Base-by-base conservation (phyloP, 345 rosid species). In the Viola odorata region DNA sequence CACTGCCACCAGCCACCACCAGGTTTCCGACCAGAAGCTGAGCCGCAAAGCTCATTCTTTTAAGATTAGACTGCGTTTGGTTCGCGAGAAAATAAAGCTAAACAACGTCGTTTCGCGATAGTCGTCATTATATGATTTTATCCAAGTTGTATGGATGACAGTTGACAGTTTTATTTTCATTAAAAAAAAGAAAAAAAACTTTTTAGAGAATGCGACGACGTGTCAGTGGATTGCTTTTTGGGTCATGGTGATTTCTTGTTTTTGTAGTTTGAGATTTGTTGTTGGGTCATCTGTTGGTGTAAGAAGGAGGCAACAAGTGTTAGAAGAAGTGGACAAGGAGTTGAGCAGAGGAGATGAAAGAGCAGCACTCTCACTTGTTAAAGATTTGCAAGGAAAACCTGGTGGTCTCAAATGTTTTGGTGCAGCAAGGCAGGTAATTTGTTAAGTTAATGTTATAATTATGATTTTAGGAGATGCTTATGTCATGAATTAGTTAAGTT, bases 371-470 rank as follows among this genome's bases (percentile, higher is more conserved):
- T 69, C 84, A 50, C 78, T 89, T 45, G 76, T 92, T 54, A 87
- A 79, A 53, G 85, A 85, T 58, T 73, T 81, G 66, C 91, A 82
- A 64, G 98, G 94, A 6, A 87, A 84, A 61, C 81, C 94, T 3
- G 87, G 81, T 8, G 96, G 96, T 0, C 88, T 89, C 53, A 71
- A 82, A 38, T 85, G 95, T 62, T 92, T 89, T 49, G 96, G 91
- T 1, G 80, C 89, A 5, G 91, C 85, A 5, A 77, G 96, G 50
- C 96, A 87, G 90, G 96, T 88, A 17, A 37, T 42, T 23, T 23
- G 32, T 23, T 1, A 23, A 23, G 2, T 23, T 23, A 2, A 23
- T 23, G 32, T 2, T 23, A 23, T 23, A 23, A 23, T 23, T 23
- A 23, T 23, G 32, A 23, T 23, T 23, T 23, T 23, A 23, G 32